Base-by-base conservation (phyloP, 805 yeast species). In the Metschnikowia arizonensis region DNA sequence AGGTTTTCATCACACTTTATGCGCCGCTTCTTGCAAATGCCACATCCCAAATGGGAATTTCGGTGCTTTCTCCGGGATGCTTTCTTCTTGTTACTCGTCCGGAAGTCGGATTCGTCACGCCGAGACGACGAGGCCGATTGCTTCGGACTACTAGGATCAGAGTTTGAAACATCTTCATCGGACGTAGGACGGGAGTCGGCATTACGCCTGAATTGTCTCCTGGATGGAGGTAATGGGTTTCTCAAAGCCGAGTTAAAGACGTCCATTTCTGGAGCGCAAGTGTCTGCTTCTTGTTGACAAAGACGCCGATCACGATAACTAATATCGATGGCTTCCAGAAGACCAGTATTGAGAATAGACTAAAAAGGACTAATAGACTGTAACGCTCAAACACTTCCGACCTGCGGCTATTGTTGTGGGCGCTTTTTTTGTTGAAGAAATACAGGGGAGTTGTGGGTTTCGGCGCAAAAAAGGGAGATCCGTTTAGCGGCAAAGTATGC, bases 11-110 rank as follows among this genome's bases (percentile, higher is more conserved):
- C 85, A 60, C 87, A 81, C 53, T 81, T 82, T 57, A 81, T 78
- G 32, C 84, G 68, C 33, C 86, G 71, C 40, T 72, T 67, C 55
- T 81, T 81, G 61, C 87, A 81, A 17, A 82, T 79, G 3, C 78
- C 80, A 63, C 93, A 85, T n/a, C 93, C 91, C 42, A 77, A 59
- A 56, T 83, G 88, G 5, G 87, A 81, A 64, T 83, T 83, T 47
- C 82, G 69, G 61, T 83, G 88, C 48, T 76, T 73, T 54, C 84
- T 68, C 55, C 87, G 66, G 6, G 77, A 69, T 57, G 66, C 69
- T 58, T 71, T 72, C 59, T 65, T 69, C 42, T 56, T 55, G 40
- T 50, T 45, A 63, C 52, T 34, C 12, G 24, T 14, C 18, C 29
- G 28, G 23, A 24, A 25, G 28, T 31, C 42, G 21, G 40, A n/a